phyloP scores from a whole-genome alignment of 1,284 basidiomycete genomes.

The Fistulina hepatica region DNA sequence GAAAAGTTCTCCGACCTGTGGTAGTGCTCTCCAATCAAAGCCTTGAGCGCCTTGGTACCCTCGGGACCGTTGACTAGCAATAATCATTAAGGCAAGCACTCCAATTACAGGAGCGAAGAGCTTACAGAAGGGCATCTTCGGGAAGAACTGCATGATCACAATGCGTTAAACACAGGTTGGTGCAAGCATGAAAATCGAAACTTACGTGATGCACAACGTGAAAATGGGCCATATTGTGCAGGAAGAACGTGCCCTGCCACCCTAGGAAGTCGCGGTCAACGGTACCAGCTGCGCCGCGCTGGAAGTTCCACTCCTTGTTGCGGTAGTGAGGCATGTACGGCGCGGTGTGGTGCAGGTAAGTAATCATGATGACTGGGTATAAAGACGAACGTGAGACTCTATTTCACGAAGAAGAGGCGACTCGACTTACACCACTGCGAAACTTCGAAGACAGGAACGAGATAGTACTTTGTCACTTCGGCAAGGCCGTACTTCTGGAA shows the following conservation, averaged over 20 bases:
- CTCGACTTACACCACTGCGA: slow-evolving; percentile 41
- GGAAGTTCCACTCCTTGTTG: slow-evolving; percentile 40
- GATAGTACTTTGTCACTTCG: slow-evolving; percentile 42
- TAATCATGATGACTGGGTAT: slow-evolving; percentile 43
- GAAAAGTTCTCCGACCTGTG: slow-evolving; percentile 34
- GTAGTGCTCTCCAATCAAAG: slow-evolving; percentile 45
- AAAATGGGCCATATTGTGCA: slow-evolving; percentile 41
- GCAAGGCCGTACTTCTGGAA: slow-evolving; percentile 21
- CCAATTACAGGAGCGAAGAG: slow-evolving; percentile 7
- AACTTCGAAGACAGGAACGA: slow-evolving; percentile 45
- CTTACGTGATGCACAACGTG: slow-evolving; percentile 40
- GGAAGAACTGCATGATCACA: slow-evolving; percentile 30
- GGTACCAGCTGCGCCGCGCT: slow-evolving; percentile 38
- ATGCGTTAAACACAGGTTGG: not conserved
- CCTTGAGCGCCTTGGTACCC: slow-evolving; percentile 39
- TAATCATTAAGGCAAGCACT: too few relatives aligned
- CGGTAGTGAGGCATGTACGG: slow-evolving; percentile 43
- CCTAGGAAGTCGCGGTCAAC: slow-evolving; percentile 39
- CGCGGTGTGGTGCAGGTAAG: slow-evolving; percentile 45
- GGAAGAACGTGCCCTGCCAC: slow-evolving; percentile 44
- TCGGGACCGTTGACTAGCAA: slow-evolving; percentile 39
- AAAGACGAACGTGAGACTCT: too few relatives aligned
- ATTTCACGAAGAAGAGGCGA: slow-evolving; percentile 2
- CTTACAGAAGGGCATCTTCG: slow-evolving; percentile 40
- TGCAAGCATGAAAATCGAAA: slow-evolving; percentile 1